Conservation (phyloP, 2,329 filamentous ascomycete genomes). For the Bipolaris zeicola region DNA sequence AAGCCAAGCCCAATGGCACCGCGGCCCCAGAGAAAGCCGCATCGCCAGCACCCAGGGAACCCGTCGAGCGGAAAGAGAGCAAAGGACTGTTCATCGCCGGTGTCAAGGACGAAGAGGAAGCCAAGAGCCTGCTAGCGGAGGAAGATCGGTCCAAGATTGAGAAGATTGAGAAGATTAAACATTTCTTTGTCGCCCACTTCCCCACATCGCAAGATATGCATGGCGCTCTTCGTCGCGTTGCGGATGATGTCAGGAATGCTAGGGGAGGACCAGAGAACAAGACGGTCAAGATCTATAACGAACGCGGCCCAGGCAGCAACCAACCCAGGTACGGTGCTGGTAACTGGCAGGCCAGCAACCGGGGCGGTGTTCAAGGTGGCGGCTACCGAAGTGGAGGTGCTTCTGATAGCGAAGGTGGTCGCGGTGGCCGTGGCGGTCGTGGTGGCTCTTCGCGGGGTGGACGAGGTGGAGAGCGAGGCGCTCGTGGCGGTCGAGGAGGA, state of each 20-base stretch:
- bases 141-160: conserved; percentile 83
- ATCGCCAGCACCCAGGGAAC: conserved; percentile 56
- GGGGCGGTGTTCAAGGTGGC: conserved; percentile 67
- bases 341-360: conserved; percentile 66
- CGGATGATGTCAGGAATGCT: conserved; percentile 76
- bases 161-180: conserved; percentile 70
- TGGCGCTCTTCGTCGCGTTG: conserved; percentile 73
- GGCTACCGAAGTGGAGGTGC: conserved; percentile 84
- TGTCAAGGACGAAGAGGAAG: conserved; percentile 80
- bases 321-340: conserved; percentile 56
- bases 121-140: conserved; percentile 78
- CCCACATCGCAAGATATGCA: conserved; percentile 79
- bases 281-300: conserved; percentile 81
- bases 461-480: conserved; percentile 53
- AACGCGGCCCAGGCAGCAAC: conserved; percentile 59
- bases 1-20: conserved; percentile 58
- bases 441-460: conserved; percentile 56
- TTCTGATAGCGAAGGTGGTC: conserved; percentile 74
- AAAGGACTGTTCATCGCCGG: conserved; percentile 91
- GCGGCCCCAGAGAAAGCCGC: conserved; percentile 48
- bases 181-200: conserved; percentile 87
- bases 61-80: conserved; percentile 64
- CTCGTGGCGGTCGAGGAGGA: conserved; percentile 50
- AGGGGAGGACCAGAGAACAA: conserved; percentile 77
- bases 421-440: conserved; percentile 60